Percentiles rank a stretch among this genome's conserved stretches.
Conservation (phyloP, 148 eudicot species). For the Rheum nobile region DNA sequence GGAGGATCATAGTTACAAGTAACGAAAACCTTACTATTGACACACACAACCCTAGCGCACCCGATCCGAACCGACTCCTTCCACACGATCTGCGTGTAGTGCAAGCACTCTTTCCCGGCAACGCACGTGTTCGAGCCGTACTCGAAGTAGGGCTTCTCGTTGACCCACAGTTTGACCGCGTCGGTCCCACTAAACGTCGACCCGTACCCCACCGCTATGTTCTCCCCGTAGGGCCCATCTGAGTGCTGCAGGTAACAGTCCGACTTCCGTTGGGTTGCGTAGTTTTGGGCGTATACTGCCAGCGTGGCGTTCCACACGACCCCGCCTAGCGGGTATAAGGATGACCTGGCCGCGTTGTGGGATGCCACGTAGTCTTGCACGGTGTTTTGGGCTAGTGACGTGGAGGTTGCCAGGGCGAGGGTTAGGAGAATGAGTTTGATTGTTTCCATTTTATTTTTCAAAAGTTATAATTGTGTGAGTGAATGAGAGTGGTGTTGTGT, state of each 20-base stretch:
- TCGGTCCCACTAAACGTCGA: neutral
- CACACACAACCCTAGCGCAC: constrained; percentile 17
- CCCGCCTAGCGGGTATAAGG: neutral
- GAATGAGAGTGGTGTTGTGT: neutral
- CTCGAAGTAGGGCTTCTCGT: constrained; percentile 12
- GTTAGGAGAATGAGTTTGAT: neutral
- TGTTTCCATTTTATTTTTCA: neutral
- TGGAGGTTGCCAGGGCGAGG: neutral
- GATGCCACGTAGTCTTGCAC: neutral
- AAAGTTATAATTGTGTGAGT: no score
- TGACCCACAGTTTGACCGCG: constrained; percentile 12
- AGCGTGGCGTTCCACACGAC: neutral
- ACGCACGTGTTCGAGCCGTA: constrained; percentile 12
- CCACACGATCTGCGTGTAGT: constrained; percentile 23
- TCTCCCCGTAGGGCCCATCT: neutral
- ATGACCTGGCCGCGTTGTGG: neutral
- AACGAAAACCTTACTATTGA: constrained; percentile 7
- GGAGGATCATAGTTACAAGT: constrained; percentile 20
- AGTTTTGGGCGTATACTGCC: neutral
- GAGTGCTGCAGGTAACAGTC: neutral
- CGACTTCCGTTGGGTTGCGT: neutral
- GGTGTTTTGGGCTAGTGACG: neutral
- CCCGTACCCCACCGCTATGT: neutral
- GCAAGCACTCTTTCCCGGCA: constrained; percentile 10
- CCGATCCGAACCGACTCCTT: constrained; percentile 10